Evolutionary conservation across 2,329 filamentous ascomycete genomes (phyloP).

Genomic region (Arthrocladium fulminans): DNA sequence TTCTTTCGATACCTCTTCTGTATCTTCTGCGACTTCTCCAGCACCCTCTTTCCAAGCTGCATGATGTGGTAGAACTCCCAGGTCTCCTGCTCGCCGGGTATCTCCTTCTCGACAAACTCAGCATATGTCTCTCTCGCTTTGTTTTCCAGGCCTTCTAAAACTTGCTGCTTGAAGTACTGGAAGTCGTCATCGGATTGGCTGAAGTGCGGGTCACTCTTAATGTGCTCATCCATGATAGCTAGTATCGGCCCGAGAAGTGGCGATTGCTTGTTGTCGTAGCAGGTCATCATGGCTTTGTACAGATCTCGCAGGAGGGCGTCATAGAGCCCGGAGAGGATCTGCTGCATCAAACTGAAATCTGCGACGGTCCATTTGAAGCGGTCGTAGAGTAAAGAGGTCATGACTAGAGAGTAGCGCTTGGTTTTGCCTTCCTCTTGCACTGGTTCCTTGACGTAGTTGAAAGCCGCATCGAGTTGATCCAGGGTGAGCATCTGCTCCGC

Average conservation of each 20-base stretch:
- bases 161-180: constrained; percentile 60
- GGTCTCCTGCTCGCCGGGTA: constrained; percentile 68
- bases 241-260: constrained; percentile 72
- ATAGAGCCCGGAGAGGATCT: constrained; percentile 64
- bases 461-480: constrained; percentile 72
- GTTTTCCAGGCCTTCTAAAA: constrained; percentile 62
- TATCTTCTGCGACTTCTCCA: constrained; percentile 77
- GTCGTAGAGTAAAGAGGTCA: constrained; percentile 43
- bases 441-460: constrained; percentile 70
- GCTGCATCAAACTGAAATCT: constrained; percentile 63
- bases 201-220: constrained; percentile 70
- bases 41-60: constrained; percentile 74
- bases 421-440: constrained; percentile 53
- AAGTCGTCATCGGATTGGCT: constrained; percentile 60
- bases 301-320: constrained; percentile 79
- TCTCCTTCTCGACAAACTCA: constrained; percentile 65
- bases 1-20: constrained; percentile 86
- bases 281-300: constrained; percentile 76
- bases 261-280: constrained; percentile 66
- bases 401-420: constrained; percentile 42
- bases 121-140: constrained; percentile 74
- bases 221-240: constrained; percentile 71
- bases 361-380: constrained; percentile 59
- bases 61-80: constrained; percentile 93
- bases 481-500: constrained; percentile 71